Percentiles rank a stretch among this genome's conserved stretches.
Evolutionary conservation across 2,329 filamentous ascomycete genomes (phyloP).

Genomic region (Leptographium galeiforme): DNA sequence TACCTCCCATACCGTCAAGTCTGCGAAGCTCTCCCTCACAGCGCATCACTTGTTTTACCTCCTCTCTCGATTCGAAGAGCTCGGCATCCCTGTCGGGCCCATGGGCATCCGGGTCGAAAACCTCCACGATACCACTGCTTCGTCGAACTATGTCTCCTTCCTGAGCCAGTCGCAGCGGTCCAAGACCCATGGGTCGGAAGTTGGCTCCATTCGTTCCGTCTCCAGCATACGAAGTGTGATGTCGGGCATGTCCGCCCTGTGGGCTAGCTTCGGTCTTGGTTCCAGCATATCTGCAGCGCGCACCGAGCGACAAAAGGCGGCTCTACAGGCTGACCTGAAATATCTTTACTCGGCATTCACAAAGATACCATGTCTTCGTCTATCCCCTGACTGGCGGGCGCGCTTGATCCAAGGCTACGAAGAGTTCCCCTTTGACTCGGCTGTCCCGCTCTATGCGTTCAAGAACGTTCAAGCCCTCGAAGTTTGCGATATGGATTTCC

Average conservation of each 20-base stretch:
- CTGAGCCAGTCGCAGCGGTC: slow-evolving; percentile 70
- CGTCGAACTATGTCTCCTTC: slow-evolving; percentile 92
- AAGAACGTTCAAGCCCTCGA: slow-evolving; percentile 93
- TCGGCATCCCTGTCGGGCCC: slow-evolving; percentile 78
- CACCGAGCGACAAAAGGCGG: slow-evolving; percentile 79
- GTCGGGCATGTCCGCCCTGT: slow-evolving; percentile 89
- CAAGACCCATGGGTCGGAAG: slow-evolving; percentile 67
- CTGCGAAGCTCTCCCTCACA: slow-evolving; percentile 81
- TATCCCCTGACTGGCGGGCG: slow-evolving; percentile 87
- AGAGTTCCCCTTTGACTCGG: slow-evolving; percentile 95
- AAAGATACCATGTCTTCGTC: slow-evolving; percentile 82
- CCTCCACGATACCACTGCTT: slow-evolving; percentile 73
- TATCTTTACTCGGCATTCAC: slow-evolving; percentile 98
- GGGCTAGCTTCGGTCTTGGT: slow-evolving; percentile 75
- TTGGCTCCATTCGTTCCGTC: slow-evolving; percentile 85
- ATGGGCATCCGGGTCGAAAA: slow-evolving; percentile 96
- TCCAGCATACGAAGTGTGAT: slow-evolving; percentile 95
- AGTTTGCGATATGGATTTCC: slow-evolving; percentile 88
- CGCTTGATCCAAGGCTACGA: slow-evolving; percentile 86
- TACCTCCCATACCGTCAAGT: slow-evolving; percentile 72
- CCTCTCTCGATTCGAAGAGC: slow-evolving; percentile 85
- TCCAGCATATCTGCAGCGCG: slow-evolving; percentile 68
- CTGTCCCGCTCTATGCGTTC: slow-evolving; percentile 91
- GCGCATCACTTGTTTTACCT: slow-evolving; percentile 96
- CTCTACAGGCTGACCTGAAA: slow-evolving; percentile 74